Conservation (phyloP, 257 asterid genomes). For the Forsythia viridissima region DNA sequence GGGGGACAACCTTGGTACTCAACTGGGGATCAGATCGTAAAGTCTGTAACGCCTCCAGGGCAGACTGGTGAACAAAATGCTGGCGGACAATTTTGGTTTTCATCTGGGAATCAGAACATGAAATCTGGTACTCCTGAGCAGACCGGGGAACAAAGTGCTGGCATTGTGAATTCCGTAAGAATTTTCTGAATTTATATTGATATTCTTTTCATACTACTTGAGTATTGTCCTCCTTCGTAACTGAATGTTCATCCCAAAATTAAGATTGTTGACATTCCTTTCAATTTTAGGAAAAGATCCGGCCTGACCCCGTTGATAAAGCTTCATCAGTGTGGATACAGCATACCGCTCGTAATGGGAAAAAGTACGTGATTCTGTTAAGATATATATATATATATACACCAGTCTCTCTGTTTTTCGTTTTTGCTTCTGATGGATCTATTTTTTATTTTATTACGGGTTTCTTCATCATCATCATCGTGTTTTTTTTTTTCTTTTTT, state of each 20-base stretch:
- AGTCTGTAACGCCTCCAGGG: conserved; percentile 51
- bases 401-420: background rate
- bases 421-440: background rate
- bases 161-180: conserved; percentile 38
- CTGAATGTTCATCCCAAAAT: background rate
- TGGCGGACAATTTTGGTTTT: conserved; percentile 37
- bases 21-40: conserved; percentile 40
- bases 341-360: conserved; percentile 67
- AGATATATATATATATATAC: background rate
- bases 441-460: background rate
- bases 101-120: conserved; percentile 36
- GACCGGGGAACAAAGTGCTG: conserved; percentile 44
- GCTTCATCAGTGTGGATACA: conserved; percentile 64
- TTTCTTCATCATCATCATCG: background rate
- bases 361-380: conserved; percentile 50
- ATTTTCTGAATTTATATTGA: conserved; percentile 24
- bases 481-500: too few relatives aligned
- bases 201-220: background rate
- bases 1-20: conserved; percentile 49
- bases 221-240: background rate
- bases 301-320: conserved; percentile 35
- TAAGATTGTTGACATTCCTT: conserved; percentile 16
- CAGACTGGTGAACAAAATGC: conserved; percentile 44
- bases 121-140: conserved; percentile 49
- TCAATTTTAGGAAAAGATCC: conserved; percentile 50